A percentile compares a stretch with the other conserved stretches of the same genome.
phyloP scores from a whole-genome alignment of 306 rosid species.

The Prunus dulcis region DNA sequence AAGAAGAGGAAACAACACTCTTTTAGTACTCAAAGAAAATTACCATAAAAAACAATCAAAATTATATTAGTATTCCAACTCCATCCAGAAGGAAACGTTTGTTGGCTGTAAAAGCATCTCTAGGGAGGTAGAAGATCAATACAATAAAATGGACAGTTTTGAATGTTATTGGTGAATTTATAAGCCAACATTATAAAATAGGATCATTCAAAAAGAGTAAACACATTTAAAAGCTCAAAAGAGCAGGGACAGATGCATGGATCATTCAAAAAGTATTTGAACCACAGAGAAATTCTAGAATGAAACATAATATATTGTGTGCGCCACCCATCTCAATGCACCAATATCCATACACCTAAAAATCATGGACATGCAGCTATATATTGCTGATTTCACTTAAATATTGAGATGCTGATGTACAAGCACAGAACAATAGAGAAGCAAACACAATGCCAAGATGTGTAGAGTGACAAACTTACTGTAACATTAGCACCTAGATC shows the following conservation, averaged over 20 bases:
- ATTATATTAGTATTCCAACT: background rate
- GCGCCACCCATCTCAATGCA: background rate
- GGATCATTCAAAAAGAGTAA: background rate
- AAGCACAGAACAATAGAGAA: constrained; percentile 15
- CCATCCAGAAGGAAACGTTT: background rate
- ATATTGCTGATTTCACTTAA: background rate
- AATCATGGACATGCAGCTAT: background rate
- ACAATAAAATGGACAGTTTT: background rate
- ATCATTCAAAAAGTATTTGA: background rate
- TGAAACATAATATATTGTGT: background rate
- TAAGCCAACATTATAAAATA: too few relatives aligned
- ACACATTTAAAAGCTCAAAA: background rate
- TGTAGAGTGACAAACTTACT: constrained; percentile 53
- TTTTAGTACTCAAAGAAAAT: background rate
- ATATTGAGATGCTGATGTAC: background rate
- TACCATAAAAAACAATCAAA: background rate
- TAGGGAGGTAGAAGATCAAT: background rate
- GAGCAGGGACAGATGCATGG: background rate
- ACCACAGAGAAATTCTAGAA: background rate
- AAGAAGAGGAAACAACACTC: background rate
- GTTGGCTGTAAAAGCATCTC: background rate
- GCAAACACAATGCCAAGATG: background rate
- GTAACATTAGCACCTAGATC: constrained; percentile 77
- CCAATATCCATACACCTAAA: background rate
- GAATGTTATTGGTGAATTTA: too few relatives aligned